Evolutionary conservation across 202 grass and related monocot genomes (phyloP).

Genomic region (Thinopyrum obtusiflorum): DNA sequence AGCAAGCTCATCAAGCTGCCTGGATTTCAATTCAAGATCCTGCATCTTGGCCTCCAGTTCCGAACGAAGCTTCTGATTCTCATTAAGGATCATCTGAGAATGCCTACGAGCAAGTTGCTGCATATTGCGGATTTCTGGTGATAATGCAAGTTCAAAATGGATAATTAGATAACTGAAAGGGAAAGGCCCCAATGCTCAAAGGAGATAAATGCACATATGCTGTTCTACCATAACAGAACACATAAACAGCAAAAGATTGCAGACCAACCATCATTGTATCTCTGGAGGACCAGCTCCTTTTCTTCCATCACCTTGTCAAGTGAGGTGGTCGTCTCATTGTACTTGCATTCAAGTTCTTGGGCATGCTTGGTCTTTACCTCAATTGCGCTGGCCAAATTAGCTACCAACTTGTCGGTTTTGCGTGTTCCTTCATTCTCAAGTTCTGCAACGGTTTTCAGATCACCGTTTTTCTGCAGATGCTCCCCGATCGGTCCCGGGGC

Average conservation of each 20-base stretch:
- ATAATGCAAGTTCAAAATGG: not conserved
- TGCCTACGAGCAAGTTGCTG: constrained; percentile 55
- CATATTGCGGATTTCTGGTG: constrained; percentile 65
- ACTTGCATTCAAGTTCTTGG: constrained; percentile 31
- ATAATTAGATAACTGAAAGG: constrained; percentile 28
- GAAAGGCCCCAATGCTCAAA: not conserved
- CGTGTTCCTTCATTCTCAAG: constrained; percentile 30
- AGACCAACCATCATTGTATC: constrained; percentile 29
- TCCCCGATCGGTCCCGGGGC: constrained; percentile 17
- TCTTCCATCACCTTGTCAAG: constrained; percentile 40
- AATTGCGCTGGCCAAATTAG: constrained; percentile 27
- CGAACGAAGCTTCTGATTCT: constrained; percentile 9
- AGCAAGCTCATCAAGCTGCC: constrained; percentile 63
- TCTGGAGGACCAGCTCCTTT: constrained; percentile 27
- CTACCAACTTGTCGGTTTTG: constrained; percentile 44
- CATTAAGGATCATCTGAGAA: constrained; percentile 69
- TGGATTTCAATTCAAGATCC: constrained; percentile 51
- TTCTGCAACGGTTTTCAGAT: constrained; percentile 38
- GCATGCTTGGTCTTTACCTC: constrained; percentile 28
- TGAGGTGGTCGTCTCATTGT: not conserved
- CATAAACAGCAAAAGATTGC: constrained; percentile 13
- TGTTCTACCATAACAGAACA: constrained; percentile 1
- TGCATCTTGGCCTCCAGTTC: constrained; percentile 61
- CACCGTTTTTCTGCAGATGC: constrained; percentile 26
- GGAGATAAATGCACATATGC: not conserved